phyloP scores from a whole-genome alignment of 2,329 filamentous ascomycete genomes.

The Verticillium dahliae region DNA sequence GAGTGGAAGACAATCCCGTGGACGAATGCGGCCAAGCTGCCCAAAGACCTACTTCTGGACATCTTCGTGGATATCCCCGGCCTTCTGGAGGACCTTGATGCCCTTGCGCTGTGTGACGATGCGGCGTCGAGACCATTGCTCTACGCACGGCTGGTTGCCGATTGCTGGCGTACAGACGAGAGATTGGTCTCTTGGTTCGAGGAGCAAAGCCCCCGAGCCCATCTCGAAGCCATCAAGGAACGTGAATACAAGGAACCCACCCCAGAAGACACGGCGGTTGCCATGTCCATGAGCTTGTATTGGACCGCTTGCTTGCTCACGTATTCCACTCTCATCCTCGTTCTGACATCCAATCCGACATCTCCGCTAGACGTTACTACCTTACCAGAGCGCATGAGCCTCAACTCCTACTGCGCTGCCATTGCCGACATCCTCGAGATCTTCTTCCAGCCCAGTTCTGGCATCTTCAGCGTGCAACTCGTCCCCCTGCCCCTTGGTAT shows the following conservation, averaged over 20 bases:
- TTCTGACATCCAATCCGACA: not conserved
- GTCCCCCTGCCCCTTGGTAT: constrained; percentile 11
- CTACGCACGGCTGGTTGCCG: constrained; percentile 1
- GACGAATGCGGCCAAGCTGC: constrained; percentile 18
- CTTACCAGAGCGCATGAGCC: constrained; percentile 5
- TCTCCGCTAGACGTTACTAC: not conserved
- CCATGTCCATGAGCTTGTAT: constrained; percentile 6
- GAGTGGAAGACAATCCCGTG: constrained; percentile 26
- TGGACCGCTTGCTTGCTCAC: constrained; percentile 9
- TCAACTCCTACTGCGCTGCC: constrained; percentile 7
- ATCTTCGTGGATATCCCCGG: constrained; percentile 21
- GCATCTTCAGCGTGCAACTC: constrained; percentile 6
- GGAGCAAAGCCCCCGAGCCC: not conserved
- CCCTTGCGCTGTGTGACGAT: constrained; percentile 11
- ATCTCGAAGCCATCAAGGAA: constrained; percentile 1
- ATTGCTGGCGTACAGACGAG: constrained; percentile 9
- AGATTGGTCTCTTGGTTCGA: constrained; percentile 8
- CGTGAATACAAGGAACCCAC: constrained; percentile 4
- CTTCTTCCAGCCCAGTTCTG: constrained; percentile 9
- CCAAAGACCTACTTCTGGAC: constrained; percentile 22
- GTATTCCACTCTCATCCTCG: constrained; percentile 6
- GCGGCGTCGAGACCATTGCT: not conserved
- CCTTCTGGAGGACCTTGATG: constrained; percentile 19
- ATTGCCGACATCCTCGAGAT: constrained; percentile 10
- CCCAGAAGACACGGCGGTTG: constrained; percentile 6